These are phyloP conservation scores for Salvia sclarea DNA, from an alignment of 305 asterid genomes.

Conservation along the genomic window DNA sequence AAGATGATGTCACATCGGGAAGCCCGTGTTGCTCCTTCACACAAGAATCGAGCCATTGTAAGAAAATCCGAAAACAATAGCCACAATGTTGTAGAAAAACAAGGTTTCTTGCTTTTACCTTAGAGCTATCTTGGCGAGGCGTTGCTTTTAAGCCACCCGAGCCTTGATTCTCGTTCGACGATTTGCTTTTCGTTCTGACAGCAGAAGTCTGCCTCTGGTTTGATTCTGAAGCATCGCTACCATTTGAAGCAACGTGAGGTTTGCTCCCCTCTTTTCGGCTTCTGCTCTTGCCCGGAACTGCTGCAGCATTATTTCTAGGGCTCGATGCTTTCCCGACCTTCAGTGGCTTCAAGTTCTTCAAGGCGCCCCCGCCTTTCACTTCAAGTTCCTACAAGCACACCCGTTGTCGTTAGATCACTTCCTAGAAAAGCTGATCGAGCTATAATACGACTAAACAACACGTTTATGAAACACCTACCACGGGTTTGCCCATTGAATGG, in stretches of 20 bases:
- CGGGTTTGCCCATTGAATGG: constrained; percentile 40
- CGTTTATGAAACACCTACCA: constrained; percentile 42
- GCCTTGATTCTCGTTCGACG: constrained; percentile 40
- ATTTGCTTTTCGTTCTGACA: constrained; percentile 47
- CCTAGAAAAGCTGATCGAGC: background rate
- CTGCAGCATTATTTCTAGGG: constrained; percentile 34
- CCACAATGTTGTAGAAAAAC: constrained; percentile 1
- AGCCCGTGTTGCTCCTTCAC: constrained; percentile 49
- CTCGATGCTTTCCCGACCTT: constrained; percentile 50
- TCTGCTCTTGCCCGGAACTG: constrained; percentile 47
- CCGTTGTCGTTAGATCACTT: constrained; percentile 7
- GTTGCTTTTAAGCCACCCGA: constrained; percentile 40
- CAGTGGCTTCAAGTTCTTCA: constrained; percentile 43
- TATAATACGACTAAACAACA: constrained; percentile 18
- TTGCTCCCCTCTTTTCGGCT: constrained; percentile 47
- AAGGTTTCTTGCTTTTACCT: constrained; percentile 46
- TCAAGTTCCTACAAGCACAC: constrained; percentile 48
- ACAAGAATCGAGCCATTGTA: constrained; percentile 27
- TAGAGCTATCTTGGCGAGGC: constrained; percentile 38
- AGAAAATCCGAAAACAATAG: background rate
- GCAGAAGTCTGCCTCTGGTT: constrained; percentile 39
- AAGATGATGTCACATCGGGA: constrained; percentile 50
- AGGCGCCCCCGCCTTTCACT: constrained; percentile 36
- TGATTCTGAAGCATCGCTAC: constrained; percentile 46
- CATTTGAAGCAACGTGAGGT: constrained; percentile 52